A percentile compares a stretch with the other conserved stretches of the same genome.
phyloP scores from a whole-genome alignment of 352 stramenopile genomes.

The Globisporangium iwayamae region DNA sequence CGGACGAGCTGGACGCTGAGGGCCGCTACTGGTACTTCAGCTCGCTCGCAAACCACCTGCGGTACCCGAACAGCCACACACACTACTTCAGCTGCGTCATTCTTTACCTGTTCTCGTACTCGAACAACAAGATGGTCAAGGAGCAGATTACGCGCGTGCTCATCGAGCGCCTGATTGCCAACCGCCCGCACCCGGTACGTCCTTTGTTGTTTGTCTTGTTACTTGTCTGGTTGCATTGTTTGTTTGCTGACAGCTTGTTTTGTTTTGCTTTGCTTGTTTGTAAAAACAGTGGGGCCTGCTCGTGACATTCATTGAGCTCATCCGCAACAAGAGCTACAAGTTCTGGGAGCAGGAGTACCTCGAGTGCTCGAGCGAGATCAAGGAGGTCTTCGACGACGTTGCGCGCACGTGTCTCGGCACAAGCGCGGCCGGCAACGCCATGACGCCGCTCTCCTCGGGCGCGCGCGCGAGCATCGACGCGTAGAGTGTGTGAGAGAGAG shows the following conservation, averaged over 20 bases:
- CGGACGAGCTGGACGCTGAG: conserved; percentile 94
- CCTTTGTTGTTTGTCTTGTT: conserved; percentile 5
- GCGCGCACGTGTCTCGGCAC: conserved; percentile 91
- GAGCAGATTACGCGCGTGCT: conserved; percentile 98
- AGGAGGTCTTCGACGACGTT: conserved; percentile 98
- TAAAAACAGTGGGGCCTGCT: conserved; percentile 90
- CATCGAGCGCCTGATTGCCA: conserved; percentile 98
- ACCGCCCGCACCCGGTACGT: conserved; percentile 94
- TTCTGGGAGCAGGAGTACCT: conserved; percentile 99
- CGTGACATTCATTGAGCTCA: conserved; percentile 99
- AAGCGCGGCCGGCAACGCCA: conserved; percentile 23
- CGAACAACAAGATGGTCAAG: conserved; percentile 95
- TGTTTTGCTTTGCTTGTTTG: conserved; percentile 8
- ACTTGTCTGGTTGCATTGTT: conserved; percentile 5
- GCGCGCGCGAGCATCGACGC: not conserved
- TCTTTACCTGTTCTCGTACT: conserved; percentile 98
- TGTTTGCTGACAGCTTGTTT: not conserved
- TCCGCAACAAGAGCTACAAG: conserved; percentile 99
- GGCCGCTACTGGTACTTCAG: conserved; percentile 98
- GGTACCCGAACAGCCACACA: conserved; percentile 99
- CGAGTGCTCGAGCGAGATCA: conserved; percentile 98
- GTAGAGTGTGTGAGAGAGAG: not conserved
- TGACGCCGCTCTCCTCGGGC: conserved; percentile 17
- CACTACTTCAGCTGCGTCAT: conserved; percentile 99
- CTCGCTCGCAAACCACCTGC: conserved; percentile 97